These are phyloP conservation scores for Schwanniomyces occidentalis DNA, from an alignment of 805 yeast genomes.

Conservation along the genomic window DNA sequence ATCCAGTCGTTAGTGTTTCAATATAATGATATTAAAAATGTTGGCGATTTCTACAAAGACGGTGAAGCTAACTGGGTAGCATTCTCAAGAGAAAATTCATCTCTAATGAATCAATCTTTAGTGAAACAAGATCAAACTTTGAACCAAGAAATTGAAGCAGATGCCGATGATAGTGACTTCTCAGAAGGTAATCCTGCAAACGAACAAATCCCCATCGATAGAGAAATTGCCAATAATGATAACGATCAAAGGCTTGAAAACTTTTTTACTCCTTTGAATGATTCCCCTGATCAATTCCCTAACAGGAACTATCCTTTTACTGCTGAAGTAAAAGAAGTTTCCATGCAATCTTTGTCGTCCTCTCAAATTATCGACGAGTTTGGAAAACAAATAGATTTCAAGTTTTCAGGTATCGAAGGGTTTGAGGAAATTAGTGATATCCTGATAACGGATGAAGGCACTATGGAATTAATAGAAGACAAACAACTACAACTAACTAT, in stretches of 20 bases:
- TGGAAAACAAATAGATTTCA: conserved; percentile 25
- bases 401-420: conserved; percentile 4
- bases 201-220: no score
- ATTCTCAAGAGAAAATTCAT: conserved; percentile 23
- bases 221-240: no score
- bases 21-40: no score
- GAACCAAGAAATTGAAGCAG: conserved; percentile 17
- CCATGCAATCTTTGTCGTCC: conserved; percentile 27
- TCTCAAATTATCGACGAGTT: conserved; percentile 28
- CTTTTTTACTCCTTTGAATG: neutral
- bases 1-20: no score
- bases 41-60: conserved; percentile 12
- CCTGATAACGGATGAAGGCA: neutral
- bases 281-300: neutral
- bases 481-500: neutral
- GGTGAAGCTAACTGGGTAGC: conserved; percentile 27
- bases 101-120: conserved; percentile 20
- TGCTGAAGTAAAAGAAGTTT: conserved; percentile 13
- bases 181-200: neutral
- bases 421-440: neutral
- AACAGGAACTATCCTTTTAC: neutral
- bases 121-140: conserved; percentile 23
- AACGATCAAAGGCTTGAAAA: no score
- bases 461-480: neutral
- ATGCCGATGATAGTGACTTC: conserved; percentile 9